Evolutionary conservation across 345 rosid species (phyloP).

Genomic region (Microthlaspi erraticum): DNA sequence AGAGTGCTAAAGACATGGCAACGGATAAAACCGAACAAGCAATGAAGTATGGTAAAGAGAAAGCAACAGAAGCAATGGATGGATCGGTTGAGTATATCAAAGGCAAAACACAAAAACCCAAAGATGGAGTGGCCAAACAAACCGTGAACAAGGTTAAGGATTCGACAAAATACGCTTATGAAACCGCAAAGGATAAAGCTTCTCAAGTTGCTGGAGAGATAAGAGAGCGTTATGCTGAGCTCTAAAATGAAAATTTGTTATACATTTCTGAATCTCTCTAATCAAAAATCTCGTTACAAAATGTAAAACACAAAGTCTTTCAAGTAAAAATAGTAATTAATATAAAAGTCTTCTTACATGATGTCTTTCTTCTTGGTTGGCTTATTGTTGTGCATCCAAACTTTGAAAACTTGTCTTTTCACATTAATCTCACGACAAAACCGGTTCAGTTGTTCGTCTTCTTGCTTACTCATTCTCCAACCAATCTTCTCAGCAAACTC

Average conservation of each 20-base stretch:
- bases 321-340: conserved; percentile 4
- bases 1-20: conserved; percentile 39
- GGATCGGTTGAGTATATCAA: conserved; percentile 38
- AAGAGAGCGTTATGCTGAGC: conserved; percentile 47
- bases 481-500: conserved; percentile 60
- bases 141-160: conserved; percentile 47
- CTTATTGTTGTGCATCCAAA: conserved; percentile 89
- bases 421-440: conserved; percentile 61
- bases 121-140: conserved; percentile 29
- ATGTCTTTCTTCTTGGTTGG: conserved; percentile 41
- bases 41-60: conserved; percentile 41
- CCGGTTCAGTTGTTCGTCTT: conserved; percentile 53
- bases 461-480: conserved; percentile 64
- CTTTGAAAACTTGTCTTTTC: conserved; percentile 67
- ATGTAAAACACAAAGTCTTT: conserved; percentile 14
- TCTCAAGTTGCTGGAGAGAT: conserved; percentile 52
- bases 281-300: not conserved
- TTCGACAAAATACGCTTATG: conserved; percentile 42
- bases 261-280: conserved; percentile 2
- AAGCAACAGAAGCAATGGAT: conserved; percentile 36
- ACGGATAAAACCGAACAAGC: conserved; percentile 33
- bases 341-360: conserved; percentile 30
- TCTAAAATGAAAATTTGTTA: not conserved
- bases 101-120: conserved; percentile 33
- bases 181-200: conserved; percentile 57